Conservation (phyloP, 345 rosid genomes). For the Eucalyptus marginata region DNA sequence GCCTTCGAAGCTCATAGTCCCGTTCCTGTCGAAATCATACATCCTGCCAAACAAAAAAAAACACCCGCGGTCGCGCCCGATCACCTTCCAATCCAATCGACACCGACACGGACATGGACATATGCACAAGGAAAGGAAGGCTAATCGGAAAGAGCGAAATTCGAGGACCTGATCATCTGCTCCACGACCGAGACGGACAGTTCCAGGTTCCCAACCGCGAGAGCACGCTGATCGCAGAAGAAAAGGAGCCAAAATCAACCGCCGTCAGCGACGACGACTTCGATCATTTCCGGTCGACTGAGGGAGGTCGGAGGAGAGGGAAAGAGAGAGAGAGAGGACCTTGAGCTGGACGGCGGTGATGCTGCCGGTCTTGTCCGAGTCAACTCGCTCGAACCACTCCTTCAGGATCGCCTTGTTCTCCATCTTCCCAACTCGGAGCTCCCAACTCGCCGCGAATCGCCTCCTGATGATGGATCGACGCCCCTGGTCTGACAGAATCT, state of each 20-base stretch:
- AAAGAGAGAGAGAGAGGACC: constrained; percentile 7
- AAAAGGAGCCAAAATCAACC: background rate
- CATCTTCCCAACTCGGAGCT: constrained; percentile 2
- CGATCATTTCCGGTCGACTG: background rate
- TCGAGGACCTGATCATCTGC: constrained; percentile 53
- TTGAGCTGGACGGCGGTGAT: constrained; percentile 48
- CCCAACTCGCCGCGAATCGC: background rate
- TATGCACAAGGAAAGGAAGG: background rate
- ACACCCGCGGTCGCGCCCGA: background rate
- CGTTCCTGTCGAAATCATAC: constrained; percentile 61
- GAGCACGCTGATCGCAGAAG: constrained; percentile 25
- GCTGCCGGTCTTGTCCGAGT: constrained; percentile 52
- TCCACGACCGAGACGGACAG: constrained; percentile 46
- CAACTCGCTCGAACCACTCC: constrained; percentile 68
- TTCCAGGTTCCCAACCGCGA: constrained; percentile 48
- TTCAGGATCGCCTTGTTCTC: constrained; percentile 35
- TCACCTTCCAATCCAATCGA: background rate
- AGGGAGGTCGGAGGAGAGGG: too few relatives aligned
- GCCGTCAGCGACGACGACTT: background rate
- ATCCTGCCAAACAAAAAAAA: constrained; percentile 18
- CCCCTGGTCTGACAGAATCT: background rate
- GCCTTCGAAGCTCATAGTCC: constrained; percentile 67
- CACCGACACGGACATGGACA: background rate
- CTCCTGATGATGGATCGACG: background rate
- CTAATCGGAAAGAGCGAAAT: background rate